These are phyloP conservation scores for Phytopythium kandeliae DNA, from an alignment of 352 stramenopile genomes.

Conservation along the genomic window DNA sequence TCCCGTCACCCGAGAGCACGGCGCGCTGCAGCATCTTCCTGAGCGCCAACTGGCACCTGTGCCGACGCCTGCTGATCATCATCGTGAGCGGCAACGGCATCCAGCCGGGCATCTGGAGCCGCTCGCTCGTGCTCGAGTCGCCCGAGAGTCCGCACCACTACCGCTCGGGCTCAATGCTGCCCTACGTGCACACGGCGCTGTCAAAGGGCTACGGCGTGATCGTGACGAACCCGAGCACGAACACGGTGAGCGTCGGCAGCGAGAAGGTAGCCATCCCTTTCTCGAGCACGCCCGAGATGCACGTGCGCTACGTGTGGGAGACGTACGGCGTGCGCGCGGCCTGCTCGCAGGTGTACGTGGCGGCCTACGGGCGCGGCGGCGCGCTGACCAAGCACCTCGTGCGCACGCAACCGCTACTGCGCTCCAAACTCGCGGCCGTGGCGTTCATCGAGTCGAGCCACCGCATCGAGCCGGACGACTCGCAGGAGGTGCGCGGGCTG, in stretches of 20 bases:
- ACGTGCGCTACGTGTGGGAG: conserved; percentile 82
- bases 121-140: conserved; percentile 72
- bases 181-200: conserved; percentile 73
- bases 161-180: conserved; percentile 76
- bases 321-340: conserved; percentile 63
- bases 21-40: conserved; percentile 78
- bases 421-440: conserved; percentile 59
- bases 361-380: conserved; percentile 67
- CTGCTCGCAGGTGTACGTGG: conserved; percentile 77
- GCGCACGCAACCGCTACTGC: conserved; percentile 55
- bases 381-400: conserved; percentile 72
- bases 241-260: conserved; percentile 58
- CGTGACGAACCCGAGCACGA: conserved; percentile 77
- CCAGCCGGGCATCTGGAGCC: conserved; percentile 83
- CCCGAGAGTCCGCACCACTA: conserved; percentile 70
- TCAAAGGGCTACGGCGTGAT: conserved; percentile 79
- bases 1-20: conserved; percentile 57
- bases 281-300: conserved; percentile 70
- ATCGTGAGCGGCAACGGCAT: conserved; percentile 83
- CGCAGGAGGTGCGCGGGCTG: conserved; percentile 55
- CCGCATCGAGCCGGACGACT: conserved; percentile 56
- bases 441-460: conserved; percentile 84
- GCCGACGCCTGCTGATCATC: conserved; percentile 60
- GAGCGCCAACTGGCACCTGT: conserved; percentile 82
- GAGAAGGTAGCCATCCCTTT: conserved; percentile 75